These are phyloP conservation scores for Ricinus communis DNA, from an alignment of 345 rosid genomes.

Conservation along the genomic window DNA sequence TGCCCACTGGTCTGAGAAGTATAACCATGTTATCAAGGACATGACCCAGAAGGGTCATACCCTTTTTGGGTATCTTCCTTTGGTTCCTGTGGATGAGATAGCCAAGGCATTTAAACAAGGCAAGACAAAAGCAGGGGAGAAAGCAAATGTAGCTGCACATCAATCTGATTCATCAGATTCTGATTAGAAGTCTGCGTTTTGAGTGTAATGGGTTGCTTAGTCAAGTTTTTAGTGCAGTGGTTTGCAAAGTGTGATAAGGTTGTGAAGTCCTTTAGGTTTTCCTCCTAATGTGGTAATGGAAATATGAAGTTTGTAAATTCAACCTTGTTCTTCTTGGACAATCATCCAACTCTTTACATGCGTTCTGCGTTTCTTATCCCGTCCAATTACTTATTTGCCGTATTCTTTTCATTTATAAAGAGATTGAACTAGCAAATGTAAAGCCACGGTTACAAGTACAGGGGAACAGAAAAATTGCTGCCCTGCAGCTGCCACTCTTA, in stretches of 20 bases:
- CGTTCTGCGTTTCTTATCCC: too few species aligned
- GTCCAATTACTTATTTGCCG: too few species aligned
- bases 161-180: conserved; percentile 49
- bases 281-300: background rate
- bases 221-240: background rate
- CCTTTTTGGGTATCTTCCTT: conserved; percentile 50
- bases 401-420: too few species aligned
- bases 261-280: background rate
- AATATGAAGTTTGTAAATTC: conserved; percentile 9
- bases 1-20: conserved; percentile 48
- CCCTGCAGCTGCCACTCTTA: too few species aligned
- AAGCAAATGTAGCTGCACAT: conserved; percentile 25
- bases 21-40: conserved; percentile 45
- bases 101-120: conserved; percentile 51
- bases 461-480: too few species aligned
- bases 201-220: background rate
- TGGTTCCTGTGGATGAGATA: conserved; percentile 70
- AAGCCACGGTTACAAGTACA: too few species aligned
- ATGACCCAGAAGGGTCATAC: conserved; percentile 61
- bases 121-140: conserved; percentile 29
- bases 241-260: background rate
- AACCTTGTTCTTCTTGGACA: background rate
- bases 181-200: conserved; percentile 29
- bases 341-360: too few species aligned
- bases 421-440: too few species aligned